These are phyloP conservation scores for Colletotrichum liriopes DNA, from an alignment of 2,329 filamentous ascomycete species.

Conservation along the genomic window DNA sequence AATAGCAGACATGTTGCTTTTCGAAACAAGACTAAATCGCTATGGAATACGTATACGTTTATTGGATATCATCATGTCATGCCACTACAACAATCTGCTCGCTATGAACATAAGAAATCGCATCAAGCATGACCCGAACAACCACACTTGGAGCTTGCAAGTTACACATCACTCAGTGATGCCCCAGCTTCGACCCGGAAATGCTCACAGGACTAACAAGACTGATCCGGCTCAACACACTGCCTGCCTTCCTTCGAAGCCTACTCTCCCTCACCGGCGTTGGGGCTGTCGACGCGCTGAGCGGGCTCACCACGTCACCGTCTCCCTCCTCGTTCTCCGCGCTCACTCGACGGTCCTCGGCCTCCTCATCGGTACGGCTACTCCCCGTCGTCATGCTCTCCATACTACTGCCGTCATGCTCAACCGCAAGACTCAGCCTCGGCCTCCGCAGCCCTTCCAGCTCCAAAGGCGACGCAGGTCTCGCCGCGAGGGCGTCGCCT, in stretches of 20 bases:
- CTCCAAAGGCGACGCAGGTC: constrained; percentile 16
- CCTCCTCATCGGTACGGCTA: constrained; percentile 45
- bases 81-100: constrained; percentile 1
- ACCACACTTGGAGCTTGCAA: neutral
- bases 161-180: neutral
- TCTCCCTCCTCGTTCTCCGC: constrained; percentile 44
- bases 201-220: constrained; percentile 34
- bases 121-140: too few species aligned
- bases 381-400: constrained; percentile 51
- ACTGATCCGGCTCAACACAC: constrained; percentile 38
- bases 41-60: neutral
- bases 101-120: neutral
- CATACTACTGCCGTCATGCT: constrained; percentile 42
- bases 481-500: neutral
- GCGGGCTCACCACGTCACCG: constrained; percentile 43
- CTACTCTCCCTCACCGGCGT: constrained; percentile 7
- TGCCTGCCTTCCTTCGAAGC: constrained; percentile 41
- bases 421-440: constrained; percentile 14
- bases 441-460: constrained; percentile 23
- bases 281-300: constrained; percentile 28
- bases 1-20: too few species aligned
- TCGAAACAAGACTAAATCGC: too few species aligned
- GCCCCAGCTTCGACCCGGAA: constrained; percentile 11
- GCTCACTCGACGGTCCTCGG: constrained; percentile 43
- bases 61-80: constrained; percentile 18